Base-by-base conservation (phyloP, 23 red algal genomes). In the Gracilariopsis chorda region DNA sequence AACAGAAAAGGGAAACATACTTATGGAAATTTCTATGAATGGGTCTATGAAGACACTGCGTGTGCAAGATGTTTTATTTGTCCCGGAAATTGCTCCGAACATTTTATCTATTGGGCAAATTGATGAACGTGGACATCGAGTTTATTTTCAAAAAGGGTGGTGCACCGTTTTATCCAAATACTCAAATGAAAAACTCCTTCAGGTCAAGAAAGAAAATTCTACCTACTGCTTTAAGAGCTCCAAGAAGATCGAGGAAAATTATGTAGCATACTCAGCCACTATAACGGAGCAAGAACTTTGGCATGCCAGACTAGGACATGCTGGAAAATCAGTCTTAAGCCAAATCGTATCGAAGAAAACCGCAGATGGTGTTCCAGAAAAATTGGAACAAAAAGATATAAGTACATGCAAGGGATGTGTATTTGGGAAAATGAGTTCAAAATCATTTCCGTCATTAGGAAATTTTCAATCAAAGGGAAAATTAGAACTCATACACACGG, bases 401-500 rank as follows among this genome's bases (percentile, higher is more conserved):
- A 64, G 59, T 33, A 64, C 59, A 64, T 64, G 59, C 53, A 19
- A 25, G 28, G 53, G 53, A 3, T 58, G 4, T 17, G 53, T 25
- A 24, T 58, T 58, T 24, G 53, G 14, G 28, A 58, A 58, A 58
- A 58, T 58, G 53, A 25, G n/a, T 58, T 58, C 53, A 19, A 58
- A 25, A 24, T 58, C 6, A 3, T 58, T 58, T 58, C 53, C 53
- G n/a, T 19, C 53, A 24, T n/a, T n/a, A n/a, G 53, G 53, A 58
- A 58, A 58, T 24, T 19, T 58, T 58, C 53, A 58, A 25, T 58
- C 53, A 17, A n/a, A n/a, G n/a, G n/a, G n/a, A n/a, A 58, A 58
- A 58, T 55, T 90, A 28, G 45, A 77, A 23, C 53, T 78, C 19
- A 21, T 90, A 7, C 85, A 90, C 49, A 90, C 70, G 6, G 85